Evolutionary conservation across 2,329 filamentous ascomycete species (phyloP), one percentile per base, ranked within the genome.

Genomic region (Pseudogymnoascus sp.): DNA sequence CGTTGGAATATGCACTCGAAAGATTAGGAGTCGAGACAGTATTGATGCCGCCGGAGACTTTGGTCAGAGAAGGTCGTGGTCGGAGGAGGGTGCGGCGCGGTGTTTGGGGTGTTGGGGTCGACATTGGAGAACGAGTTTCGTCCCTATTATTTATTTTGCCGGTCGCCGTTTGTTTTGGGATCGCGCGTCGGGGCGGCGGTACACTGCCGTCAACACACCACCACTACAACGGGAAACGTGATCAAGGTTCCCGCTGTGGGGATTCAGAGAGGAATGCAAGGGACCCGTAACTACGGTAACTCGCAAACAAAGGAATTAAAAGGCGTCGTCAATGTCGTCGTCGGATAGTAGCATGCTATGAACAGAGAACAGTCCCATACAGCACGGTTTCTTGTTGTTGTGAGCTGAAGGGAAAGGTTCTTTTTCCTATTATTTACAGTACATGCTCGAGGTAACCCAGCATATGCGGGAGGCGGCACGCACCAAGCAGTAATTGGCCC

Each of bases 11-110:
- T n/a, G 65, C 60, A 3, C 64, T 64, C 68, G 78, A 78, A 62
- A 86, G 74, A 67, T 85, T 84, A 9, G 83, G 82, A 3, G 80
- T 82, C 6, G 83, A 85, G 34, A 76, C 75, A 21, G 82, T 78
- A 61, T 74, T 71, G 62, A 77, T 73, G 62, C 69, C 68, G 57
- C 64, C 66, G n/a, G 62, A 35, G 18, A 57, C 1, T 38, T 57
- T 57, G 3, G 55, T 63, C 13, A 67, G 59, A 13, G 69, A 69
- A 18, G 68, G 65, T 56, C 69, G 67, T 59, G 69, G 69, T 61
- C 70, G 66, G 39, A 66, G 67, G 57, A 71, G 67, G 35, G 68
- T 66, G 39, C 70, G 67, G 59, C 68, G 64, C 30, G 69, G 69
- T 35, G 69, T 67, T 59, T 57, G 61, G 60, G 60, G 56, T 60